Evolutionary conservation across 495 filamentous ascomycete species (phyloP).

Genomic region (Daldinia grandis): DNA sequence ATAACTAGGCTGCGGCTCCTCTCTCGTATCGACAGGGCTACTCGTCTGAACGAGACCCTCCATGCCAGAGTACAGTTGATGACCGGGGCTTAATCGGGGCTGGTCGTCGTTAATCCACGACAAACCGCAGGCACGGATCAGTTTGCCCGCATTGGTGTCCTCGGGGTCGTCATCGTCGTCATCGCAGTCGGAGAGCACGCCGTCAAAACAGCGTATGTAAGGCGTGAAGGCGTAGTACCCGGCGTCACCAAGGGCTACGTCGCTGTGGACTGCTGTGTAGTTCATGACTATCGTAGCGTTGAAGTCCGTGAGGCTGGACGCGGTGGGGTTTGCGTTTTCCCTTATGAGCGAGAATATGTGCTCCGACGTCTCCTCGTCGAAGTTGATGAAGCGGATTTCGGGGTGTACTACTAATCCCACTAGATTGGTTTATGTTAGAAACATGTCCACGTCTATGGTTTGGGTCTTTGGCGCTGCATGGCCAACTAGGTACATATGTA

Average conservation of each 20-base stretch:
- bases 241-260: background rate
- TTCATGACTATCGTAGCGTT: constrained; percentile 22
- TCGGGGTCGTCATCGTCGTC: constrained; percentile 14
- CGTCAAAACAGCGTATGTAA: constrained; percentile 3
- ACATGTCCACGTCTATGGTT: background rate
- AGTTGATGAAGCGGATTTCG: constrained; percentile 7
- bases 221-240: constrained; percentile 19
- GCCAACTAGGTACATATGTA: no score
- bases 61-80: constrained; percentile 2
- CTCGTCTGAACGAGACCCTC: background rate
- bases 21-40: background rate
- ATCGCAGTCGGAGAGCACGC: constrained; percentile 15
- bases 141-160: background rate
- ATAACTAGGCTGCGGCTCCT: constrained; percentile 8
- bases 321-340: background rate
- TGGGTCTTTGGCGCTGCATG: no score
- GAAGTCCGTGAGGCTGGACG: constrained; percentile 6
- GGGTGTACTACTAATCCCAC: constrained; percentile 13
- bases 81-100: background rate
- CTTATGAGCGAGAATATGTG: constrained; percentile 6
- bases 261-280: background rate
- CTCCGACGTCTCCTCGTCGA: background rate
- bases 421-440: constrained; percentile 2
- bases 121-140: constrained; percentile 10
- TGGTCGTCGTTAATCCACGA: background rate